Conservation (phyloP, 2,329 filamentous ascomycete genomes). For the Colletotrichum cuscutae region DNA sequence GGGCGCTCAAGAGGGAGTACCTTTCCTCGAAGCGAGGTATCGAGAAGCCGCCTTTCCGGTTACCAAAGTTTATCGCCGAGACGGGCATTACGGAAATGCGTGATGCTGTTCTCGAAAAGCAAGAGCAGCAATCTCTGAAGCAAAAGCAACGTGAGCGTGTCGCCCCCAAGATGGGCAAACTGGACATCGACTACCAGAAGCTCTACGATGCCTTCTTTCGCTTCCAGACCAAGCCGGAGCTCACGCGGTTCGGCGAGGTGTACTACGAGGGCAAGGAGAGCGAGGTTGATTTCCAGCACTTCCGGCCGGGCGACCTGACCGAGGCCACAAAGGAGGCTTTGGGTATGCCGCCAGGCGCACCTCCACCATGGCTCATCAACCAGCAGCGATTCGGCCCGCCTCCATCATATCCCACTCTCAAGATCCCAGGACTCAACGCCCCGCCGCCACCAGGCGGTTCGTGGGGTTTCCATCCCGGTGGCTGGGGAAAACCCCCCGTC, state of each 20-base stretch:
- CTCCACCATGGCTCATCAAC: slow-evolving; percentile 97
- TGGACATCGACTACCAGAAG: slow-evolving; percentile 98
- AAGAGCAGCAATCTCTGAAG: slow-evolving; percentile 90
- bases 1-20: slow-evolving; percentile 97
- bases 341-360: slow-evolving; percentile 91
- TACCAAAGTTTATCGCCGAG: slow-evolving; percentile 97
- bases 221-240: slow-evolving; percentile 93
- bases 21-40: slow-evolving; percentile 96
- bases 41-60: slow-evolving; percentile 91
- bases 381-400: slow-evolving; percentile 94
- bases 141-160: slow-evolving; percentile 96
- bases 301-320: slow-evolving; percentile 89
- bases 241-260: slow-evolving; percentile 97
- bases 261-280: slow-evolving; percentile 99
- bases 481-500: slow-evolving; percentile 94
- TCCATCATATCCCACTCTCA: slow-evolving; percentile 93
- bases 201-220: slow-evolving; percentile 98
- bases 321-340: slow-evolving; percentile 92
- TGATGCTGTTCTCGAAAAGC: slow-evolving; percentile 94
- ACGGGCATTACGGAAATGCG: slow-evolving; percentile 99
- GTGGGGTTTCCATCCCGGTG: slow-evolving; percentile 96
- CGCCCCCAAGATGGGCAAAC: slow-evolving; percentile 93
- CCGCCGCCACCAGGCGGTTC: slow-evolving; percentile 87
- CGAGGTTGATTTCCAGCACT: slow-evolving; percentile 91
- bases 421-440: slow-evolving; percentile 93